These are phyloP conservation scores for Phytophthora tentaculata DNA, from an alignment of 352 stramenopile genomes.

Conservation along the genomic window DNA sequence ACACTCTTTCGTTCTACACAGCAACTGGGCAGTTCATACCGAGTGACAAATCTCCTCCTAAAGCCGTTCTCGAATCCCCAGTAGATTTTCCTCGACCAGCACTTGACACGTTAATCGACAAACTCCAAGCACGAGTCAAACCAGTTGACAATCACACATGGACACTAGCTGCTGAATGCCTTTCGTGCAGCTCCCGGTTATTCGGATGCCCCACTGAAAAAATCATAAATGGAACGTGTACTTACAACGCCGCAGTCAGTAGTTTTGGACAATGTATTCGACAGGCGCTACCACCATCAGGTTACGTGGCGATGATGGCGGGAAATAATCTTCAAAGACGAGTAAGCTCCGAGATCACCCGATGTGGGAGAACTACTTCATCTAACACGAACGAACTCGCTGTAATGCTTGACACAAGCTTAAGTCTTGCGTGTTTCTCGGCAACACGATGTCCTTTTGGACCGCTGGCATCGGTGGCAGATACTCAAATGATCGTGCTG, in stretches of 20 bases:
- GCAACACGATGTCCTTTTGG: conserved; percentile 25
- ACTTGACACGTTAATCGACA: conserved; percentile 9
- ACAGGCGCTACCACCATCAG: conserved; percentile 1
- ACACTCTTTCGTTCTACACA: conserved; percentile 6
- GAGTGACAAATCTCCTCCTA: conserved; percentile 4
- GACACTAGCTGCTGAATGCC: conserved; percentile 12
- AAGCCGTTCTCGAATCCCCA: conserved; percentile 13
- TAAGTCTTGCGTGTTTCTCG: conserved; percentile 20
- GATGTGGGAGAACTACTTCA: conserved; percentile 3
- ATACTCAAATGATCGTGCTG: conserved; percentile 14
- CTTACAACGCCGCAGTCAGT: conserved; percentile 8
- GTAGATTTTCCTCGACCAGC: conserved; percentile 4
- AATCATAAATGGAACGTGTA: conserved; percentile 8
- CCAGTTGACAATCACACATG: conserved; percentile 4
- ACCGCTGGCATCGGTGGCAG: conserved; percentile 8
- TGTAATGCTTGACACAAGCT: background rate
- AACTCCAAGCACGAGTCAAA: conserved; percentile 10
- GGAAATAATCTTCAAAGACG: background rate
- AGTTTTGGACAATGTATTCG: conserved; percentile 20
- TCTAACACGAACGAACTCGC: background rate
- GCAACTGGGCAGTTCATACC: background rate
- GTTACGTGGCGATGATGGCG: conserved; percentile 2
- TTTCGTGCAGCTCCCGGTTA: conserved; percentile 15
- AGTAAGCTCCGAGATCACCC: conserved; percentile 9
- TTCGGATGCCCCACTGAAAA: conserved; percentile 10